Base-by-base conservation (phyloP, 768 basidiomycete species). In the Lactarius evosmus region DNA sequence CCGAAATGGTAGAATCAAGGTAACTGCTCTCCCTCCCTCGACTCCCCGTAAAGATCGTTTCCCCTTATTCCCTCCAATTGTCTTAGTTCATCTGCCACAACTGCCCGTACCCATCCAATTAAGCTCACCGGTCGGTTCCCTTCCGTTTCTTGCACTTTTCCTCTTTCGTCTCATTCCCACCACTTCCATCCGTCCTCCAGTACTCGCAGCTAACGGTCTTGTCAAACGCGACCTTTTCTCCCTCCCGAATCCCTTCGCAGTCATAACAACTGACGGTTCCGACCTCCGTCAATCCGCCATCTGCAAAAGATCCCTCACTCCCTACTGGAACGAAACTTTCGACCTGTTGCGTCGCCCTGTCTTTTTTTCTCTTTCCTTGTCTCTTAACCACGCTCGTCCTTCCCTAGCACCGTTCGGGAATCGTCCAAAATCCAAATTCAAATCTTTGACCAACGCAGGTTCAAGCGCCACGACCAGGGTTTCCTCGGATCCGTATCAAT, bases 381-480 rank as follows among this genome's bases (percentile, higher is more conserved):
- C n/a, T 25, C 11, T n/a, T 22, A 17, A 27, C 16, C 60, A 32
- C 65, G 22, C 60, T 61, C 67, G 33, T 32, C 40, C 61, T 38
- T 64, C 46, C 29, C 4, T 67, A 91, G 91, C 67, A 81, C 80
- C 66, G 84, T 94, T 67, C 87, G 83, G 51, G 86, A 84, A 65
- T 85, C 85, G 32, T 93, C 92, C 38, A 80, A 84, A 69, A 82
- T 95, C 70, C 81, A 83, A 29, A 89, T 95, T 52, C 92, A 95
- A 77, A 84, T 96, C 63, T 94, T 95, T 72, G 94, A 96, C 79
- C 87, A 93, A 75, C 83, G 85, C 72, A 93, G 91, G 75, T 94
- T 91, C 77, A 93, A 83, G 77, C 86, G 86, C 74, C 84, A 87
- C 69, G 93, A 95, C 73, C 93, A 95, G 78, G 93, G 78, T 9